Evolutionary conservation across 768 basidiomycete species (phyloP).

Genomic region (Rhodosporidiobolus sp.): DNA sequence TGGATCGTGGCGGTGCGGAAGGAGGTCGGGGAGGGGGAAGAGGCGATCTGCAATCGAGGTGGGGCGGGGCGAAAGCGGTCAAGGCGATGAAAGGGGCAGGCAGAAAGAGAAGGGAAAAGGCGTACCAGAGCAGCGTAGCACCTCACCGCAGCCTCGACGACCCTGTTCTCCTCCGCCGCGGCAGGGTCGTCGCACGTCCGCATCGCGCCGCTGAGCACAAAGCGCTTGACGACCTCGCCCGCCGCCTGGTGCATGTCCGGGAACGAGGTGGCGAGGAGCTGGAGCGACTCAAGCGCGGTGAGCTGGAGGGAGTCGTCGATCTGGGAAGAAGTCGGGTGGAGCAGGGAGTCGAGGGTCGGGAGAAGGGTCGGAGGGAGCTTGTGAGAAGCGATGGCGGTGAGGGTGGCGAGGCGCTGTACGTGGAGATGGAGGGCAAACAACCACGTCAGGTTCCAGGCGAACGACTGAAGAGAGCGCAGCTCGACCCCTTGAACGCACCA

Average conservation of each 20-base stretch:
- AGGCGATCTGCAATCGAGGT: neutral
- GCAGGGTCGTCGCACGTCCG: neutral
- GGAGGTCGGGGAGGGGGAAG: slow-evolving; percentile 61
- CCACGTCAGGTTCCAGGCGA: slow-evolving; percentile 8
- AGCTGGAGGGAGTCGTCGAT: slow-evolving; percentile 15
- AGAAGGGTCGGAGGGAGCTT: neutral
- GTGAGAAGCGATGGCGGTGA: slow-evolving; percentile 6
- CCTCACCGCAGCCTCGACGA: neutral
- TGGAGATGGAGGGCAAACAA: no score
- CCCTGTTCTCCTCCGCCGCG: neutral
- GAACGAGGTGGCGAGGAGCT: neutral
- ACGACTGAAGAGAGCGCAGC: neutral
- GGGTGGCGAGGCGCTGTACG: slow-evolving; percentile 7
- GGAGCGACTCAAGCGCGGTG: neutral
- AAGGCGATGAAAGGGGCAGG: neutral
- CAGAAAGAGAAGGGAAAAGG: neutral
- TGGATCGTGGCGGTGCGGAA: slow-evolving; percentile 91
- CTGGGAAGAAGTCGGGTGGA: slow-evolving; percentile 2
- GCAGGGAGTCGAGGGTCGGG: slow-evolving; percentile 19
- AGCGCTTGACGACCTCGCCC: neutral
- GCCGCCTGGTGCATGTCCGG: neutral
- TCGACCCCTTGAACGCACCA: slow-evolving; percentile 8
- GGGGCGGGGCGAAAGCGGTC: no score
- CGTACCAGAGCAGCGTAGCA: slow-evolving; percentile 5
- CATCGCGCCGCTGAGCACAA: slow-evolving; percentile 9